These are phyloP conservation scores for Oryza coarctata DNA, from an alignment of 176 grass and related monocot species.

Conservation along the genomic window DNA sequence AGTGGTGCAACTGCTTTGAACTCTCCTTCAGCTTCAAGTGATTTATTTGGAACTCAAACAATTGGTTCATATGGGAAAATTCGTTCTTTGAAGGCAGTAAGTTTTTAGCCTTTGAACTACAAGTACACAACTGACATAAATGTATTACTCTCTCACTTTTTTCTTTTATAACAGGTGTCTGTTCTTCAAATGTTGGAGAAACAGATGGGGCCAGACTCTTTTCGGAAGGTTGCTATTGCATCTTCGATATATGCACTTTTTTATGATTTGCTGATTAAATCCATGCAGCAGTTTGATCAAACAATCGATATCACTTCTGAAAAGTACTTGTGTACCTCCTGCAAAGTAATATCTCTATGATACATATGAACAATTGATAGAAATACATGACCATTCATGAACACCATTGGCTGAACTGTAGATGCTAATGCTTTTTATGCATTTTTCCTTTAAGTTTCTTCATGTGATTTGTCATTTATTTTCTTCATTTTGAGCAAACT, in stretches of 20 bases:
- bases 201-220: constrained; percentile 95
- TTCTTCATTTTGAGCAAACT: background rate
- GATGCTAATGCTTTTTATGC: constrained; percentile 14
- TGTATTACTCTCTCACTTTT: constrained; percentile 31
- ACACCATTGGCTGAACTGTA: constrained; percentile 14
- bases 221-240: constrained; percentile 62
- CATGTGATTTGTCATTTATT: background rate
- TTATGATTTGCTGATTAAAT: constrained; percentile 9
- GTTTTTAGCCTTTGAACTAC: constrained; percentile 29
- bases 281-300: constrained; percentile 21
- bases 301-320: constrained; percentile 4
- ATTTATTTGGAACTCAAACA: constrained; percentile 91
- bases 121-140: constrained; percentile 17
- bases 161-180: constrained; percentile 63
- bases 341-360: background rate
- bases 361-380: background rate
- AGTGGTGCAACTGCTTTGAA: constrained; percentile 78
- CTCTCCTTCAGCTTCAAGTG: constrained; percentile 75
- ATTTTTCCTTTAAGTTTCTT: constrained; percentile 14
- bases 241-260: constrained; percentile 26
- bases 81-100: constrained; percentile 95
- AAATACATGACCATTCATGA: background rate
- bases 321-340: constrained; percentile 25
- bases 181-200: constrained; percentile 99
- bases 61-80: constrained; percentile 95